phyloP scores from a whole-genome alignment of 441 rosid species.

The Corymbia calophylla region DNA sequence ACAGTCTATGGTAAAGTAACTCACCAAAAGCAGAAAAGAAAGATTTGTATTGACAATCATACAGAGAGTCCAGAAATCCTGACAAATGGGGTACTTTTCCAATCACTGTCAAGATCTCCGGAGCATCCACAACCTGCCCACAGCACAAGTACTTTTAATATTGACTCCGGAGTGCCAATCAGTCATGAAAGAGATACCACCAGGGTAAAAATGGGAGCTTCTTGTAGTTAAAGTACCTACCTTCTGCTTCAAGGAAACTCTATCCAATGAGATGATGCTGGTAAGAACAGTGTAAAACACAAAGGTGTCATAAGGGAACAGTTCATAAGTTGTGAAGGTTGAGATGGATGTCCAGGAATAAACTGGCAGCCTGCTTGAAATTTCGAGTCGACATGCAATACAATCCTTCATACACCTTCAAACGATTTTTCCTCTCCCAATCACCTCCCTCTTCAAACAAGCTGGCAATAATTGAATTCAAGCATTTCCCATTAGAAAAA shows the following conservation, averaged over 20 bases:
- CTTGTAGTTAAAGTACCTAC: slow-evolving; percentile 19
- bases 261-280: slow-evolving; percentile 91
- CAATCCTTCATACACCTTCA: slow-evolving; percentile 97
- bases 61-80: slow-evolving; percentile 83
- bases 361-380: slow-evolving; percentile 80
- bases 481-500: not conserved
- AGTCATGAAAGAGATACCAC: not conserved
- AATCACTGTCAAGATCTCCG: slow-evolving; percentile 97
- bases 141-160: not conserved
- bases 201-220: not conserved
- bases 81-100: slow-evolving; percentile 86
- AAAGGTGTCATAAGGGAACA: slow-evolving; percentile 92
- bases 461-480: slow-evolving; percentile 27
- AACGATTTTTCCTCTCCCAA: slow-evolving; percentile 99
- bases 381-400: slow-evolving; percentile 92
- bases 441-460: slow-evolving; percentile 99
- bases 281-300: slow-evolving; percentile 95
- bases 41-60: slow-evolving; percentile 85
- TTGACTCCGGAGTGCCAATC: not conserved
- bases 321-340: slow-evolving; percentile 98
- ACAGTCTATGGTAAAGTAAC: not conserved
- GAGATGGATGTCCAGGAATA: slow-evolving; percentile 97
- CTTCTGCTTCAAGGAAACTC: slow-evolving; percentile 98
- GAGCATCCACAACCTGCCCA: slow-evolving; percentile 96
- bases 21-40: slow-evolving; percentile 95